These are phyloP conservation scores for Arthrobotrys sinensis DNA, from an alignment of 2,329 filamentous ascomycete genomes.

Conservation along the genomic window DNA sequence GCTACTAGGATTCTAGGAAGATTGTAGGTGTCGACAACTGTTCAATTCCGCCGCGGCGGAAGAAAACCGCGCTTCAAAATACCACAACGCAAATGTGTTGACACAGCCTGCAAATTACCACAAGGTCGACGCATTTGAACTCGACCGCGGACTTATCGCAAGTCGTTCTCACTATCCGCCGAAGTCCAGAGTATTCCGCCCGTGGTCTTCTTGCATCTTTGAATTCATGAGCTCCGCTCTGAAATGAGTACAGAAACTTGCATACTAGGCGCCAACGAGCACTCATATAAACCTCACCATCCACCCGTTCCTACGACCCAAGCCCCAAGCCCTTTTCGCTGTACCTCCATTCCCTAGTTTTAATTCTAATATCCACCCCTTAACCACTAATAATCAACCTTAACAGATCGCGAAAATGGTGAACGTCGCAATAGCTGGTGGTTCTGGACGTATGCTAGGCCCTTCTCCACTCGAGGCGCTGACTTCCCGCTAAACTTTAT, in stretches of 20 bases:
- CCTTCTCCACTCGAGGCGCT: not conserved
- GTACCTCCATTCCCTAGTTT: too few relatives aligned
- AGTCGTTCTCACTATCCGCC: not conserved
- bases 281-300: too few relatives aligned
- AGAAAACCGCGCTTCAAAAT: not conserved
- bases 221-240: too few relatives aligned
- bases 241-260: too few relatives aligned
- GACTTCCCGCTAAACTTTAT: not conserved
- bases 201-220: too few relatives aligned
- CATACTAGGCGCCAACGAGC: too few relatives aligned
- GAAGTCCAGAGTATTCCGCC: too few relatives aligned
- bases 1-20: not conserved
- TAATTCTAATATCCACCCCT: too few relatives aligned
- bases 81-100: not conserved
- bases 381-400: too few relatives aligned
- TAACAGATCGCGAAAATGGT: slow-evolving; percentile 67
- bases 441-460: slow-evolving; percentile 68
- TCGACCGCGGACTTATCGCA: not conserved
- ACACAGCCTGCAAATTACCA: not conserved
- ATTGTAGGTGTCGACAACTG: not conserved
- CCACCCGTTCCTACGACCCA: too few relatives aligned
- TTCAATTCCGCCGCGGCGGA: not conserved
- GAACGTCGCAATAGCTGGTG: slow-evolving; percentile 69
- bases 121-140: not conserved
- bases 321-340: too few relatives aligned